Evolutionary conservation across 169 alveolate genomes (phyloP), one percentile per base, ranked within the genome.

Genomic region (Cryptosporidium viatorum): DNA sequence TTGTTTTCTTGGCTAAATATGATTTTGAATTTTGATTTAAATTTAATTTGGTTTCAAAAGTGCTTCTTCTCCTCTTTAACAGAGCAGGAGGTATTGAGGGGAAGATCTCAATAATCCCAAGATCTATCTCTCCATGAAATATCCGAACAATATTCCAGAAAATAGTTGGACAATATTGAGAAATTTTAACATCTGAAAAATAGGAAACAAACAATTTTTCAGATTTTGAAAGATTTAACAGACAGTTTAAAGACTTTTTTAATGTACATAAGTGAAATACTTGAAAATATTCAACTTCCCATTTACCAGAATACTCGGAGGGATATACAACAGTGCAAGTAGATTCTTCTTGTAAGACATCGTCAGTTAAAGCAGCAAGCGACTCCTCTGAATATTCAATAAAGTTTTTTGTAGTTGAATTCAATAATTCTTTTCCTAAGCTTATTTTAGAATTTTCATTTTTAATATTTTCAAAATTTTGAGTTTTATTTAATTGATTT

Each of bases 81-180:
- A 26, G n/a, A n/a, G 39, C 41, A 9, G 67, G 65, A 14, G 65
- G 29, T 18, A 18, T 31, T 8, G 65, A 45, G 3, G 67, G 39
- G 67, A 70, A 31, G 43, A 70, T 16, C 18, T 45, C 37, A 16
- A 16, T 21, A 45, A 70, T 70, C 18, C 84, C 84, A 29, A 35
- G 12, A 23, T 70, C 84, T 35, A 70, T 45, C 9, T 70, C 84
- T 8, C 84, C 59, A 16, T 70, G 39, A 29, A 70, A 70, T 35
- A 70, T 70, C n/a, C 84, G 35, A 3, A 29, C 84, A 39, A 70
- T 39, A 43, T 70, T 70, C 84, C 84, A 70, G 43, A 45, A 70
- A 29, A 70, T 45, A 29, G 84, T 70, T 3, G 84, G 84, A 16
- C 84, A 70, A 43, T 45, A 43, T 43, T 45, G 67, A 3, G 84